These are phyloP conservation scores for Aspergillus terreus DNA, from an alignment of 2,329 filamentous ascomycete genomes.

Conservation along the genomic window DNA sequence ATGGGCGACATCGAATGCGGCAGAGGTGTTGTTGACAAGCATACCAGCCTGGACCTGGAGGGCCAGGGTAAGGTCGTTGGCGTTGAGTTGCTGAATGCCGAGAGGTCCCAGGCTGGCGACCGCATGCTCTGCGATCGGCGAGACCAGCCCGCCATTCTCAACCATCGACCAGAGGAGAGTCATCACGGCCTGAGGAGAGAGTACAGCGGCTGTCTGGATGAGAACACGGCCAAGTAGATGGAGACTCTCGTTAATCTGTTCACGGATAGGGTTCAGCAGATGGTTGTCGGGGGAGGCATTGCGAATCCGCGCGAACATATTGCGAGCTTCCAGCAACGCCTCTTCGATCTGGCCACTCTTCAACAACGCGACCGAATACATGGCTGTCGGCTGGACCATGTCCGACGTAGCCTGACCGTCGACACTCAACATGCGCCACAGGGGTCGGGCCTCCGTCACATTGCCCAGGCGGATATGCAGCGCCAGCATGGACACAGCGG, in stretches of 20 bases:
- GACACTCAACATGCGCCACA: conserved; percentile 70
- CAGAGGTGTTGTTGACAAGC: conserved; percentile 36
- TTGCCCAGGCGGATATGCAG: conserved; percentile 81
- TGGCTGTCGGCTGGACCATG: conserved; percentile 82
- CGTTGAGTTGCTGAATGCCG: conserved; percentile 54
- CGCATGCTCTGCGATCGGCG: conserved; percentile 57
- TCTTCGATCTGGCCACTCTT: conserved; percentile 80
- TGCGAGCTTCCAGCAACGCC: conserved; percentile 71
- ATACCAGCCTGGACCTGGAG: conserved; percentile 58
- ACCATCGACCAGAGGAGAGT: conserved; percentile 62
- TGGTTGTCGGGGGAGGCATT: conserved; percentile 52
- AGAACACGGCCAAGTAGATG: conserved; percentile 63
- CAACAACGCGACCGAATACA: conserved; percentile 86
- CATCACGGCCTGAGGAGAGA: conserved; percentile 55
- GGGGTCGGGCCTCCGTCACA: conserved; percentile 69
- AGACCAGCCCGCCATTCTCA: conserved; percentile 61
- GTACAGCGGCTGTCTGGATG: conserved; percentile 48
- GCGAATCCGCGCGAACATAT: conserved; percentile 83
- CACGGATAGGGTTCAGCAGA: conserved; percentile 54
- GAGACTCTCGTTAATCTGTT: conserved; percentile 83
- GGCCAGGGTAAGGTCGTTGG: conserved; percentile 53
- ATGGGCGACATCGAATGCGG: conserved; percentile 53
- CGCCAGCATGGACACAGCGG: conserved; percentile 78
- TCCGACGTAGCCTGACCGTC: conserved; percentile 56
- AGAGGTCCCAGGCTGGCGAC: conserved; percentile 59